Percentiles rank a stretch among this genome's conserved stretches.
Conservation (phyloP, 2,329 filamentous ascomycete genomes). For the Kalaharituber pfeilii region DNA sequence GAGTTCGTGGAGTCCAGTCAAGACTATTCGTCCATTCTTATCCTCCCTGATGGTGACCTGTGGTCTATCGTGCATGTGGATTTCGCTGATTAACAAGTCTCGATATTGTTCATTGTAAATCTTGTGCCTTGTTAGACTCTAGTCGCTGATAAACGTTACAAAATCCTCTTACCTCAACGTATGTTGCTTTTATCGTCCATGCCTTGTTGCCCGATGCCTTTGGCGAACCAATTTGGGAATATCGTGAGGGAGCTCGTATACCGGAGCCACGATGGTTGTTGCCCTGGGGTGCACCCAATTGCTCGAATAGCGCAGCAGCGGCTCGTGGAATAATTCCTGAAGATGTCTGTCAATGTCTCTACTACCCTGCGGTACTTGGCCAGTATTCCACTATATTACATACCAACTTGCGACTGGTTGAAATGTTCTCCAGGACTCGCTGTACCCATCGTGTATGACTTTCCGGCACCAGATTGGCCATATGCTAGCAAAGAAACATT, state of each 20-base stretch:
- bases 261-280: slow-evolving; percentile 42
- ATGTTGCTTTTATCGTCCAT: slow-evolving; percentile 87
- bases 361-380: background rate
- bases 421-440: slow-evolving; percentile 65
- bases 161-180: slow-evolving; percentile 46
- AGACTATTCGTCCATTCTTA: slow-evolving; percentile 77
- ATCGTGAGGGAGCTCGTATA: slow-evolving; percentile 61
- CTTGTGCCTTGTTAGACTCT: slow-evolving; percentile 31
- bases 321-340: slow-evolving; percentile 93
- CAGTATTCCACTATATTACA: too few species aligned
- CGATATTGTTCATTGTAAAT: slow-evolving; percentile 96
- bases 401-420: slow-evolving; percentile 59
- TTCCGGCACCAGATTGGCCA: slow-evolving; percentile 91
- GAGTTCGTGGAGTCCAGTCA: slow-evolving; percentile 76
- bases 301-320: slow-evolving; percentile 71
- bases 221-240: slow-evolving; percentile 38
- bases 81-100: slow-evolving; percentile 63
- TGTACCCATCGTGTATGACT: slow-evolving; percentile 98
- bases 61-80: slow-evolving; percentile 49
- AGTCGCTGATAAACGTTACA: background rate
- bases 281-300: slow-evolving; percentile 35
- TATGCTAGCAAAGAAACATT: slow-evolving; percentile 97
- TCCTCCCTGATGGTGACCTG: slow-evolving; percentile 89
- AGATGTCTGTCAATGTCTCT: background rate
- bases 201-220: slow-evolving; percentile 46